These are phyloP conservation scores for Phytophthora uliginosa DNA, from an alignment of 352 stramenopile genomes.

Conservation along the genomic window DNA sequence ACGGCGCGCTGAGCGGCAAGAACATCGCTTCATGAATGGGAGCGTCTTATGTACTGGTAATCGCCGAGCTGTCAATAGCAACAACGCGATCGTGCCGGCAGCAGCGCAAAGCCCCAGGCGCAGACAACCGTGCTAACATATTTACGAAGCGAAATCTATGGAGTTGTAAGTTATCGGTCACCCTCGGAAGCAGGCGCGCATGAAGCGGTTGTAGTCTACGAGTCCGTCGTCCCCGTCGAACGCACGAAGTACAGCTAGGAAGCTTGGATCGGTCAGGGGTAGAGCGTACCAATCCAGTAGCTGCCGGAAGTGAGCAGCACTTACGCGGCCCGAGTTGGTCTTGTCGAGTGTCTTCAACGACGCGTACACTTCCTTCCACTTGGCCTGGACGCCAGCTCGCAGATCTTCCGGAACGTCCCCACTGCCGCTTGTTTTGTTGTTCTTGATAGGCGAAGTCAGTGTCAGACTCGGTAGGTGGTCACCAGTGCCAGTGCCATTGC, in stretches of 20 bases:
- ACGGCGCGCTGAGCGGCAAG: slow-evolving; percentile 43
- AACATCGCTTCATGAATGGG: slow-evolving; percentile 44
- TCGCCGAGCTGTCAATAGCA: slow-evolving; percentile 9
- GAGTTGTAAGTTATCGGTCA: slow-evolving; percentile 8
- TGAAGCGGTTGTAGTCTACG: slow-evolving; percentile 84
- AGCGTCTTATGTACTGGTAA: slow-evolving; percentile 12
- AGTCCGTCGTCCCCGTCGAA: slow-evolving; percentile 74
- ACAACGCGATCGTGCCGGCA: neutral
- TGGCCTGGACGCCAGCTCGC: slow-evolving; percentile 61
- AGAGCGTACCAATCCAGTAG: slow-evolving; percentile 82
- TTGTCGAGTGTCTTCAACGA: slow-evolving; percentile 79
- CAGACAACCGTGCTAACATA: slow-evolving; percentile 25
- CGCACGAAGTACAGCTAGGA: slow-evolving; percentile 66
- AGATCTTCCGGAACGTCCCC: slow-evolving; percentile 52
- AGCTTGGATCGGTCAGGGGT: slow-evolving; percentile 55
- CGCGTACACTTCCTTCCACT: slow-evolving; percentile 82
- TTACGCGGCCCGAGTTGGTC: slow-evolving; percentile 56
- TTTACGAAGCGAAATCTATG: slow-evolving; percentile 20
- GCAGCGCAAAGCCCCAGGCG: slow-evolving; percentile 20
- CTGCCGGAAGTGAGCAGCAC: slow-evolving; percentile 71
- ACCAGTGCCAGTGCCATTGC: slow-evolving; percentile 1
- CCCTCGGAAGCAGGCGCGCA: slow-evolving; percentile 62
- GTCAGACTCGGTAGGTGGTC: slow-evolving; percentile 43
- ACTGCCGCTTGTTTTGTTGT: slow-evolving; percentile 6
- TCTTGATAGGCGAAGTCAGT: slow-evolving; percentile 26